phyloP scores from a whole-genome alignment of 306 rosid genomes.

The Aeschynomene evenia region DNA sequence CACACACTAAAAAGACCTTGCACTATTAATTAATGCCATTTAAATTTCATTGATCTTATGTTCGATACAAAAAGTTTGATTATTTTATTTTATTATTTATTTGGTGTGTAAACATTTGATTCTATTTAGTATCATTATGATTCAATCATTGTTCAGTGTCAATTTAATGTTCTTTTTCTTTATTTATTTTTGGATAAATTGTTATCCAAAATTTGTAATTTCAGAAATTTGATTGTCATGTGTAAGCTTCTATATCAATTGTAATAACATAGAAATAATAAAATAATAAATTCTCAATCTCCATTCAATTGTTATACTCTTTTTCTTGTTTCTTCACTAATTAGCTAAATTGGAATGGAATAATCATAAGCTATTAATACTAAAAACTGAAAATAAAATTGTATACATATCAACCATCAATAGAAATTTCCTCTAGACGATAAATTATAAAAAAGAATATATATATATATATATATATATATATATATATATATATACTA shows the following conservation, averaged over 20 bases:
- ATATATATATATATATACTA: too few relatives aligned
- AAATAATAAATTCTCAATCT: neutral
- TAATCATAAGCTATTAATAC: neutral
- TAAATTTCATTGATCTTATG: neutral
- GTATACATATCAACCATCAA: too few relatives aligned
- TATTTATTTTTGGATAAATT: neutral
- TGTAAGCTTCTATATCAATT: neutral
- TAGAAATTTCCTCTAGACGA: too few relatives aligned
- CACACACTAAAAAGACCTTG: conserved; percentile 33
- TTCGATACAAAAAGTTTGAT: neutral
- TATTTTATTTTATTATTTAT: neutral
- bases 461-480: too few relatives aligned
- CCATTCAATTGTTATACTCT: neutral
- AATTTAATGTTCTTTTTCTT: neutral
- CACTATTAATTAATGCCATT: neutral
- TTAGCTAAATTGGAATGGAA: too few relatives aligned
- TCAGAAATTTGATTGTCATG: neutral
- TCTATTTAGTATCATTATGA: too few relatives aligned
- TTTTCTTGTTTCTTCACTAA: neutral
- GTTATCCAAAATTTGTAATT: neutral
- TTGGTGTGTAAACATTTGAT: neutral
- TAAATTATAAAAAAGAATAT: too few relatives aligned
- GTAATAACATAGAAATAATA: neutral
- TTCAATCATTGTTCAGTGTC: neutral
- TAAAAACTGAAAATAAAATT: neutral